phyloP scores from a whole-genome alignment of 2,329 filamentous ascomycete species.

The Fusarium foetens region DNA sequence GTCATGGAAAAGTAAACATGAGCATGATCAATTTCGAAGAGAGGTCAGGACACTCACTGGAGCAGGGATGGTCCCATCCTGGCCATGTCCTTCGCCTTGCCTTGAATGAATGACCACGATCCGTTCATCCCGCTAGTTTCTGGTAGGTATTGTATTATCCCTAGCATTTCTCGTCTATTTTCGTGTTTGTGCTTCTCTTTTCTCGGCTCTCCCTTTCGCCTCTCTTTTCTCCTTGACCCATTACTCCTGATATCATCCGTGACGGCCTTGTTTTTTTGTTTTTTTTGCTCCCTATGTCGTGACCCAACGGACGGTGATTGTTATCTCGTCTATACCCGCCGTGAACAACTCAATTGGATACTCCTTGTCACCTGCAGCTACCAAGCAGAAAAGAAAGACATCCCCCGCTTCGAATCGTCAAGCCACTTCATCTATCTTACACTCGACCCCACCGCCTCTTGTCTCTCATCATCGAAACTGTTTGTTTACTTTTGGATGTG shows the following conservation, averaged over 20 bases:
- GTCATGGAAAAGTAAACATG: not conserved
- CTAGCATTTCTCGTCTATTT: slow-evolving; percentile 27
- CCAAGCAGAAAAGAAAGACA: slow-evolving; percentile 12
- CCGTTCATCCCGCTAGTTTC: slow-evolving; percentile 33
- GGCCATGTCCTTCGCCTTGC: slow-evolving; percentile 5
- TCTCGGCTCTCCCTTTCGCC: slow-evolving; percentile 11
- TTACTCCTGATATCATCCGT: slow-evolving; percentile 21
- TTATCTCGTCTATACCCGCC: not conserved
- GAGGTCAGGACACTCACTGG: not conserved
- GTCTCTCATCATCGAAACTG: slow-evolving; percentile 20
- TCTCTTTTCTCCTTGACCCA: slow-evolving; percentile 14
- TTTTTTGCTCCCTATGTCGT: not conserved
- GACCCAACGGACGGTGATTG: slow-evolving; percentile 6
- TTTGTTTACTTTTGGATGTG: slow-evolving; percentile 35
- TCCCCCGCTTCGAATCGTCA: slow-evolving; percentile 13
- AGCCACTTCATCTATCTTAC: slow-evolving; percentile 24
- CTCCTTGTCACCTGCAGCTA: slow-evolving; percentile 14
- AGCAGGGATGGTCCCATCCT: slow-evolving; percentile 24
- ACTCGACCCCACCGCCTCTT: slow-evolving; percentile 23
- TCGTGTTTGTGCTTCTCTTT: slow-evolving; percentile 20
- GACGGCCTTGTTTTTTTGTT: slow-evolving; percentile 17
- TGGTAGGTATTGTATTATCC: slow-evolving; percentile 3
- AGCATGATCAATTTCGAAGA: slow-evolving; percentile 5
- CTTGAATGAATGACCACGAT: slow-evolving; percentile 22
- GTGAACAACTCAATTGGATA: not conserved